Evolutionary conservation across 1,284 basidiomycete species (phyloP), one percentile per base, ranked within the genome.

Genomic region (Mycosarcoma maydis): DNA sequence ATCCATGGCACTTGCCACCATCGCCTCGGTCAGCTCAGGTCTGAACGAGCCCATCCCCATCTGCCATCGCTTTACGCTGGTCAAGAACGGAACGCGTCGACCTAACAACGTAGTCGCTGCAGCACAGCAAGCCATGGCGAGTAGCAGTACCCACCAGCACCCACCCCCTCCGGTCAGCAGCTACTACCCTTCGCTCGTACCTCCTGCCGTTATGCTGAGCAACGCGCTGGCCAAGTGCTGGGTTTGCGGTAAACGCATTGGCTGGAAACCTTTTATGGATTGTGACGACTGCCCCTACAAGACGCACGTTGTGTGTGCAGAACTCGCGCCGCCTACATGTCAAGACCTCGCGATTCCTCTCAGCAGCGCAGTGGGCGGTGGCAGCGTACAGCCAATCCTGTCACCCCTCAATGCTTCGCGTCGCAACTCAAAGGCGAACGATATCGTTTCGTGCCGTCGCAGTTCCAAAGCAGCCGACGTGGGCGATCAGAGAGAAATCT

Each of bases 271-370:
- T 2, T 79, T 77, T 38, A 72, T 77, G 65, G 77, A 79, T 48
- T 79, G 77, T 53, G 77, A 79, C 40, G 77, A 79, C 42, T 79
- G 77, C 39, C 76, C 77, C 16, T 77, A 75, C 62, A 75, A 75
- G 44, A 75, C 76, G 16, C 77, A 79, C 55, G 76, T 77, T 5
- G 73, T 55, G 11, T 79, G 77, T 43, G 74, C 68, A 16, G 72
- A 77, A 26, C 42, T 75, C 13, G 77, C 77, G 6, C 69, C 68
- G 11, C 72, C 76, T 13, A 75, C 72, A 17, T 79, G 77, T 43
- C 76, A 75, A 49, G 76, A 77, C 32, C 23, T 77, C 9, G 22
- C 44, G 2, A 74, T 77, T 39, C 75, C 75, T 5, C 17, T 50
- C 11, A 19, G 37, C 3, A 52, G 42, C 7, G 40, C 19, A 17